Evolutionary conservation across 345 rosid species (phyloP).

Genomic region (Toxicodendron radicans): DNA sequence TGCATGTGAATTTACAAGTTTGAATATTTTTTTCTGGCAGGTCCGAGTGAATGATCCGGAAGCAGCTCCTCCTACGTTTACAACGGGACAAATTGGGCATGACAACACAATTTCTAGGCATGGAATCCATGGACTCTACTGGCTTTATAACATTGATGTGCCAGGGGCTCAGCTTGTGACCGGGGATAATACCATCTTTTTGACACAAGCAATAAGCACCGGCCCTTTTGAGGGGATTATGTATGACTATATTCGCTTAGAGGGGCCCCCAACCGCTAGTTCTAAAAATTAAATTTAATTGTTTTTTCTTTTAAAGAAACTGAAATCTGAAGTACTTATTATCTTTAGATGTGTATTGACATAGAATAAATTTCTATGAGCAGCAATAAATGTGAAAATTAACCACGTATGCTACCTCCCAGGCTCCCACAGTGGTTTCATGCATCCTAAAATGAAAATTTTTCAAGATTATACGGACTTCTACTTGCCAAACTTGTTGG

Average conservation of each 20-base stretch:
- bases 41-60: conserved; percentile 37
- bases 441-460: neutral
- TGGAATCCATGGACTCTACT: conserved; percentile 65
- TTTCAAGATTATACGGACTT: neutral
- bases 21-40: conserved; percentile 14
- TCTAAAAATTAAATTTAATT: neutral
- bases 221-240: conserved; percentile 48
- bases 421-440: neutral
- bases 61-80: conserved; percentile 39
- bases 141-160: conserved; percentile 42
- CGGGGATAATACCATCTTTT: conserved; percentile 50
- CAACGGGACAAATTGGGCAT: conserved; percentile 57
- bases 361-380: neutral
- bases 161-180: conserved; percentile 31
- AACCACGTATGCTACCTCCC: neutral
- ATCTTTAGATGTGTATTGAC: neutral
- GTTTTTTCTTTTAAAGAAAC: neutral
- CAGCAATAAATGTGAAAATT: neutral
- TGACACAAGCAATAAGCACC: conserved; percentile 43
- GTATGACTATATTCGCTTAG: conserved; percentile 68
- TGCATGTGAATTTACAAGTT: neutral
- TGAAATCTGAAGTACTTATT: neutral
- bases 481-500: neutral
- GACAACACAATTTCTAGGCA: conserved; percentile 69
- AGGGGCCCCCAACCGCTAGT: conserved; percentile 36